phyloP scores from a whole-genome alignment of 306 rosid species.

The Trifolium fragiferum region DNA sequence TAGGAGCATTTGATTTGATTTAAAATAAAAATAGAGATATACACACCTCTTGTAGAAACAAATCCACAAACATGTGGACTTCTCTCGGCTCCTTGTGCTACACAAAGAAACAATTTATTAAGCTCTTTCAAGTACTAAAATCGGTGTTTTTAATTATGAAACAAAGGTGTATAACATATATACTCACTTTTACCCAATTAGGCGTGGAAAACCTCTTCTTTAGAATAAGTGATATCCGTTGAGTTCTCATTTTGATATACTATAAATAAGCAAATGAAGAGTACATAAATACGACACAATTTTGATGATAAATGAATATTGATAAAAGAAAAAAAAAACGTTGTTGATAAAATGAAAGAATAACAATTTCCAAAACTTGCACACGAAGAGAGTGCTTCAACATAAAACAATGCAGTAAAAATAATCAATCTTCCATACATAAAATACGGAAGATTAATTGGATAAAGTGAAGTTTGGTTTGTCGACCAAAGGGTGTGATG shows the following conservation, averaged over 20 bases:
- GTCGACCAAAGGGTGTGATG: no score
- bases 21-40: constrained; percentile 9
- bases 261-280: constrained; percentile 47
- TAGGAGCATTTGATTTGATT: background rate
- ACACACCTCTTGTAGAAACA: constrained; percentile 88
- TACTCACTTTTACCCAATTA: constrained; percentile 86
- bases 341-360: no score
- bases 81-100: constrained; percentile 98
- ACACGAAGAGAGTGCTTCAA: no score
- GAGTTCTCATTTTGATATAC: constrained; percentile 83
- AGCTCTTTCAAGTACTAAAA: constrained; percentile 22
- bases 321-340: no score
- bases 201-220: constrained; percentile 88
- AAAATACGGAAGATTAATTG: no score
- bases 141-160: background rate
- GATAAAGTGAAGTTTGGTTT: no score
- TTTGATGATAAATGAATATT: background rate
- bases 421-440: no score
- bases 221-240: constrained; percentile 71
- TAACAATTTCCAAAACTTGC: no score
- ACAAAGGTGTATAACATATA: constrained; percentile 27
- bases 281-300: background rate
- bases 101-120: constrained; percentile 43
- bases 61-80: constrained; percentile 94
- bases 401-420: no score